phyloP scores from a whole-genome alignment of 2,329 filamentous ascomycete species.

The Penicillium sp. region DNA sequence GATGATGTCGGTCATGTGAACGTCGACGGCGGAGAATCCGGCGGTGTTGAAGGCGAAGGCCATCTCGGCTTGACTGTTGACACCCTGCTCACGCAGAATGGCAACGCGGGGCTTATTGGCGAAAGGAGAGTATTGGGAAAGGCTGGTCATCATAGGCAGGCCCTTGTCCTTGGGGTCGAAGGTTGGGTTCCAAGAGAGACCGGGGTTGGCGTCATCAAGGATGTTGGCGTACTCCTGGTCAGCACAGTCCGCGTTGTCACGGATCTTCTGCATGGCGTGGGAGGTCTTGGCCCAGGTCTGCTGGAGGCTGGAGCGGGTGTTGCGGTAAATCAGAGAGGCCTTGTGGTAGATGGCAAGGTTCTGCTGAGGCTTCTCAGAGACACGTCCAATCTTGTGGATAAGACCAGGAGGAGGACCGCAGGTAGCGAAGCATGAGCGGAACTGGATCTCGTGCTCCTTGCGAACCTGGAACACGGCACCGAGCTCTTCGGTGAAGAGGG shows the following conservation, averaged over 20 bases:
- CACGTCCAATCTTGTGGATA: slow-evolving; percentile 79
- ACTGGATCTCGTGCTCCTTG: slow-evolving; percentile 78
- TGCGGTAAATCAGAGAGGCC: slow-evolving; percentile 66
- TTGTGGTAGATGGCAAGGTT: slow-evolving; percentile 74
- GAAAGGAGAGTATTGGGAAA: slow-evolving; percentile 59
- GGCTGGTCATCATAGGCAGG: slow-evolving; percentile 65
- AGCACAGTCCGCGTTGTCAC: slow-evolving; percentile 85
- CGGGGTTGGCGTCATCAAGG: slow-evolving; percentile 73
- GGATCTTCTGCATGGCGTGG: slow-evolving; percentile 83
- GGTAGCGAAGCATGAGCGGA: slow-evolving; percentile 87
- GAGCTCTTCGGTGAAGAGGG: slow-evolving; percentile 93
- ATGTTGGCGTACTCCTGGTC: slow-evolving; percentile 80
- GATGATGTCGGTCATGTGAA: slow-evolving; percentile 94
- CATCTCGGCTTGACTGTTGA: slow-evolving; percentile 97
- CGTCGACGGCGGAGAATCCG: slow-evolving; percentile 87
- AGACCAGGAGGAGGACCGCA: slow-evolving; percentile 80
- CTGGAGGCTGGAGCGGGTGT: slow-evolving; percentile 73
- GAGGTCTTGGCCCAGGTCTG: slow-evolving; percentile 88
- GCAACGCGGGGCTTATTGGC: slow-evolving; percentile 74
- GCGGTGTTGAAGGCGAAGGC: slow-evolving; percentile 91
- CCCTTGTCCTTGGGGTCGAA: slow-evolving; percentile 78
- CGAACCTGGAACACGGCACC: slow-evolving; percentile 95
- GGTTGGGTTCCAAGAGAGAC: slow-evolving; percentile 78
- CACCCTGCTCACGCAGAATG: slow-evolving; percentile 91
- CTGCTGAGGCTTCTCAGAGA: slow-evolving; percentile 69